Evolutionary conservation across 2,329 filamentous ascomycete genomes (phyloP).

Genomic region (Colletotrichum zoysiae): DNA sequence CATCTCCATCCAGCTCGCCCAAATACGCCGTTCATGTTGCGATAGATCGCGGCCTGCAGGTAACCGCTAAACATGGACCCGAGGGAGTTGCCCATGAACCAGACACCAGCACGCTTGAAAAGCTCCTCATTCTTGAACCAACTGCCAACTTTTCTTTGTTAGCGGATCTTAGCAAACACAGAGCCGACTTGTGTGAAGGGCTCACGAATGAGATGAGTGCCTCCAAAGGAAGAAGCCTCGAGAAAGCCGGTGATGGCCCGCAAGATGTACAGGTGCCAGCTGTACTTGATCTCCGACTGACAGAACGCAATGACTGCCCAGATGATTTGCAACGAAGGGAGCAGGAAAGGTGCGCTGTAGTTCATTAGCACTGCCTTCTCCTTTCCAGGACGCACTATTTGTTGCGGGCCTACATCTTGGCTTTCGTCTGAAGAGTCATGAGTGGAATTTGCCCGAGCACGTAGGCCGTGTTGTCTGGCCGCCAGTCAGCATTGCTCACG

Average conservation of each 20-base stretch:
- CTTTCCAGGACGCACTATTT: too few species aligned
- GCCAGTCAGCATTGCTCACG: conserved; percentile 12
- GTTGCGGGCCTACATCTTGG: conserved; percentile 42
- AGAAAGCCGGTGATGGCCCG: conserved; percentile 44
- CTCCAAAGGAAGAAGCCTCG: conserved; percentile 46
- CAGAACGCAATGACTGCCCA: conserved; percentile 48
- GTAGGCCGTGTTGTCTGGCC: conserved; percentile 46
- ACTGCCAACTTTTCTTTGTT: conserved; percentile 52
- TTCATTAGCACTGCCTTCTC: not conserved
- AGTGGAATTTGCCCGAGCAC: conserved; percentile 49
- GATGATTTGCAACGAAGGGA: conserved; percentile 44
- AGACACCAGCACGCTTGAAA: conserved; percentile 64
- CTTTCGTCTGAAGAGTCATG: conserved; percentile 48
- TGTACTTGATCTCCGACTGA: conserved; percentile 45
- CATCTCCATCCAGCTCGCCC: conserved; percentile 57
- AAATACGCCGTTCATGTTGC: conserved; percentile 61
- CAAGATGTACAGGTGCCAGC: conserved; percentile 46
- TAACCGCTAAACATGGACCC: conserved; percentile 69
- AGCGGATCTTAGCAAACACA: conserved; percentile 45
- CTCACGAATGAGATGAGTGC: conserved; percentile 48
- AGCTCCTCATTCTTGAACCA: conserved; percentile 57
- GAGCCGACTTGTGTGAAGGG: conserved; percentile 46
- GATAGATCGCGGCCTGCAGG: conserved; percentile 66
- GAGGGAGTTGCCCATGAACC: conserved; percentile 63
- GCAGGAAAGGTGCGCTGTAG: conserved; percentile 44